phyloP scores from a whole-genome alignment of 1,139 yeast genomes.

The Yamadazyma spencermartinsiae region DNA sequence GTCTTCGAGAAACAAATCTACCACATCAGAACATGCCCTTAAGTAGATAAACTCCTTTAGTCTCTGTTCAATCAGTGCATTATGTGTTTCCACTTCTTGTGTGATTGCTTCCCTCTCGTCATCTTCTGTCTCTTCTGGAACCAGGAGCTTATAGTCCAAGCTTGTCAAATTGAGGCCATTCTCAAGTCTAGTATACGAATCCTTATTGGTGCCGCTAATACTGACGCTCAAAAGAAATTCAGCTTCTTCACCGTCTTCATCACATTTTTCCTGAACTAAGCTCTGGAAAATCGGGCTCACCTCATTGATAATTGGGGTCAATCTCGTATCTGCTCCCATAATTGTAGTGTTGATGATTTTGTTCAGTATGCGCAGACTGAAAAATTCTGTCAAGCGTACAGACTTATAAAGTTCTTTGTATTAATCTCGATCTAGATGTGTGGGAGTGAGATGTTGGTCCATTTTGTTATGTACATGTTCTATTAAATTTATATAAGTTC shows the following conservation, averaged over 20 bases:
- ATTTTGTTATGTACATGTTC: not conserved
- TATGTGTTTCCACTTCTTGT: constrained; percentile 5
- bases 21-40: constrained; percentile 6
- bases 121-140: constrained; percentile 4
- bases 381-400: too few species aligned
- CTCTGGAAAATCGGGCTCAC: not conserved
- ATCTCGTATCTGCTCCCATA: not conserved
- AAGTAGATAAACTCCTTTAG: constrained; percentile 5
- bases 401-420: too few species aligned
- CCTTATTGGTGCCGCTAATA: not conserved
- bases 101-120: constrained; percentile 1
- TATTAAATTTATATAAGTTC: not conserved
- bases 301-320: not conserved
- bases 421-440: too few species aligned
- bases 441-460: too few species aligned
- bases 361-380: too few species aligned
- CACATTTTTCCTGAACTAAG: not conserved
- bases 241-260: not conserved
- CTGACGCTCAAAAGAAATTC: not conserved
- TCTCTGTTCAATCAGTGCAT: constrained; percentile 6
- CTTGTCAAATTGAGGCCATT: not conserved
- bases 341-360: too few species aligned
- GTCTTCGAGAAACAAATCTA: not conserved
- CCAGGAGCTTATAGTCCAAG: constrained; percentile 1
- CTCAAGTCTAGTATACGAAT: not conserved